Base-by-base conservation (phyloP, 345 rosid species). In the Gossypium australe region DNA sequence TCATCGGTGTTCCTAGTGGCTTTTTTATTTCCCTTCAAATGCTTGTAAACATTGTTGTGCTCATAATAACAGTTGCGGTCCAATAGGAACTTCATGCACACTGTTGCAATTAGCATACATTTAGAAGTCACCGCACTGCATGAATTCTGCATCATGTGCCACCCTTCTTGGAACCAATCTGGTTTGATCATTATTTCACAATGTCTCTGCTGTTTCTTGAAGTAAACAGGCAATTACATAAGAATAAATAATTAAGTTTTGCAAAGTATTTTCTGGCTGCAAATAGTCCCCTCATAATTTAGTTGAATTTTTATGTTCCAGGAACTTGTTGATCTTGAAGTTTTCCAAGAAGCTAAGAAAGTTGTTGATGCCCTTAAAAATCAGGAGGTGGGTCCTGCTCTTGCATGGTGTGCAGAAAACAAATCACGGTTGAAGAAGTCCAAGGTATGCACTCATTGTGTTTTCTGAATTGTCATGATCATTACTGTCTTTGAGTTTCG, bases 301-400 rank as follows among this genome's bases (percentile, higher is more conserved):
- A 78, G 22, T 68, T 60, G 18, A 61, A 24, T 55, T 14, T 73
- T 62, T 58, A 44, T 48, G 20, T 76, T 34, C 63, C 87, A 94
- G 99, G 99, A 93, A 83, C 97, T 95, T 82, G 97, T 93, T 59
- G 97, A 93, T 80, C 81, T 91, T 86, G 98, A 93, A 80, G 92
- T 93, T 61, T 95, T 93, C 78, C 91, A 80, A 84, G 97, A 93
- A 80, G 94, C 97, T 9, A 91, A 84, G 84, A 90, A 79, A 81
- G 98, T 91, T 79, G 87, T 91, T 66, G 96, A 90, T 76, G 97
- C 97, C 66, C 98, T 95, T 77, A 86, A 82, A 72, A 89, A 86
- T 75, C 86, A 85, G 83, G 96, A 93, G 82, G 94, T 86, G 14
- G 89, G 87, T 75, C 91, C 96, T 76, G 97, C 99, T 68, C 78